Conservation (phyloP, 305 asterid species). For the Fraxinus ornus region DNA sequence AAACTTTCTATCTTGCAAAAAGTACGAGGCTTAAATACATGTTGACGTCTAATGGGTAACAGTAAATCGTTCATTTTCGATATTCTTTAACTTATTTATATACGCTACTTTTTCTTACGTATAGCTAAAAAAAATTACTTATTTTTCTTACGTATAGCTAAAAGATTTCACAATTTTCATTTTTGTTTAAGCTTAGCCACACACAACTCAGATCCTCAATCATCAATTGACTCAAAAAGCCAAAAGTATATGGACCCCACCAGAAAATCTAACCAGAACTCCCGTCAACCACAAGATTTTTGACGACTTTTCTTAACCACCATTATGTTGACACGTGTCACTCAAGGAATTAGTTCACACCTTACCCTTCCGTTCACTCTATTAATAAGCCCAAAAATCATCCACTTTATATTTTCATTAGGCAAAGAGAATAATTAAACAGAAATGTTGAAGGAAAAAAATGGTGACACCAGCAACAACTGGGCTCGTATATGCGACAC, state of each 20-base stretch:
- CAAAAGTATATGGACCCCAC: background rate
- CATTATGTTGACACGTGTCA: conserved; percentile 45
- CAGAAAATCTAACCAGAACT: conserved; percentile 11
- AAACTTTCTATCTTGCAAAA: background rate
- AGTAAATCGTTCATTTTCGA: background rate
- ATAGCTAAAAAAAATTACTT: no score
- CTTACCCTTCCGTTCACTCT: background rate
- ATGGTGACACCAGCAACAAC: conserved; percentile 19
- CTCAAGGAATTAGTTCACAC: conserved; percentile 22
- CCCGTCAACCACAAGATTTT: conserved; percentile 46
- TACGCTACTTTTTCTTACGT: background rate
- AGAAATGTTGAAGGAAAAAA: conserved; percentile 48
- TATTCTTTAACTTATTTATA: no score
- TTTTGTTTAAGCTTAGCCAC: background rate
- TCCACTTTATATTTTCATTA: background rate
- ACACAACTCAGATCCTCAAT: background rate
- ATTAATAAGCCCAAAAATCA: background rate
- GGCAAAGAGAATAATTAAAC: background rate
- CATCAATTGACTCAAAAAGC: background rate
- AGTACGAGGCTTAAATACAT: background rate
- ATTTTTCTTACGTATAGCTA: no score
- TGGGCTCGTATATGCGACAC: conserved; percentile 52
- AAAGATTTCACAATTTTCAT: no score
- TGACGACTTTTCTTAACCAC: conserved; percentile 43
- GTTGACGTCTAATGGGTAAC: background rate